Evolutionary conservation across 768 basidiomycete species (phyloP), one percentile per base, ranked within the genome.

Genomic region (Xerocomus brunneocitrinus): DNA sequence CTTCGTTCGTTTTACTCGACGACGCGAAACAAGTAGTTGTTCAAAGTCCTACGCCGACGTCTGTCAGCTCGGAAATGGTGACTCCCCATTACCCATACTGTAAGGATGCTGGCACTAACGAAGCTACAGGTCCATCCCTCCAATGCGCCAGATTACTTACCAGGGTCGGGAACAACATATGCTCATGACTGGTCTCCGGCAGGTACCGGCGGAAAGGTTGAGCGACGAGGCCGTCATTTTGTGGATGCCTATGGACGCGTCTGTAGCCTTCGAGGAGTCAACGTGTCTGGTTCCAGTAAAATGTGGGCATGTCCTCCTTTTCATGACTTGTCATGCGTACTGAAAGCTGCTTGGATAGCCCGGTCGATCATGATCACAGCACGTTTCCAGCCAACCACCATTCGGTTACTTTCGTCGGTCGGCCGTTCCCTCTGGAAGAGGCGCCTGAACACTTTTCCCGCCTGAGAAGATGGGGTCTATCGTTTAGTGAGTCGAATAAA

Each of bases 371-470:
- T 60, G 76, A 86, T 48, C 78, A 88, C 52, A 78, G 78, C 50
- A 71, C 74, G 2, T 93, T 91, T 61, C 90, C 88, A 40, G 77
- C 78, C 3, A 76, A 82, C 35, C 81, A 81, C 50, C 73, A 79
- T 45, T 68, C 73, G 2, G 84, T 92, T 3, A 90, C 87, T 0
- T 99, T 98, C 67, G 87, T 95, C 25, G 89, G 89, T 10, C 75
- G 93, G 19, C 97, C 97, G 1, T 98, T 98, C 67, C 88, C 95
- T 9, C 73, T 98, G 2, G 82, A 86, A 42, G 89, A 98, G 57
- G 95, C 95, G 0, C 87, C 80, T 30, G 84, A 89, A 51, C 91
- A 94, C 62, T 84, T 93, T 64, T 76, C 85, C 5, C 76, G 93
- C 45, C 70, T 95, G 35, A 74, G 89, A 42, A 74, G 90, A 68